These are phyloP conservation scores for Eucalyptus sideroxylon DNA, from an alignment of 345 rosid genomes.

Conservation along the genomic window DNA sequence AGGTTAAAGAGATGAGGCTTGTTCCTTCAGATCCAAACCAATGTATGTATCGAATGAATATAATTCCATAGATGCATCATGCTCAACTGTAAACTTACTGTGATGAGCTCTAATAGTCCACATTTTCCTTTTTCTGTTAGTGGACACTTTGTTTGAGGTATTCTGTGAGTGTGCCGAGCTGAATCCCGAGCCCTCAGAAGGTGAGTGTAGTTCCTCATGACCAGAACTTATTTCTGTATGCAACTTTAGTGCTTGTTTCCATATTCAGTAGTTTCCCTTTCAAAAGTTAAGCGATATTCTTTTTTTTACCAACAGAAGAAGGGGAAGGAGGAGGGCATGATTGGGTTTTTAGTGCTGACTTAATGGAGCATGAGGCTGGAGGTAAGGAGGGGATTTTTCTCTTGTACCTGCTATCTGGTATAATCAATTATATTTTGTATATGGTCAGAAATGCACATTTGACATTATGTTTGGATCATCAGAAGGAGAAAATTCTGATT, in stretches of 20 bases:
- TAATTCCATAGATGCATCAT: neutral
- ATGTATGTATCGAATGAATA: conserved; percentile 17
- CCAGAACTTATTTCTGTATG: neutral
- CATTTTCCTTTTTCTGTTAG: conserved; percentile 19
- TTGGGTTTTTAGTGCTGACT: conserved; percentile 88
- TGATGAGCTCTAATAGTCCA: neutral
- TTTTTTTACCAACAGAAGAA: conserved; percentile 12
- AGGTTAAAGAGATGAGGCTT: conserved; percentile 84
- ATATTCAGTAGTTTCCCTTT: neutral
- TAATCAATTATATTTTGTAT: neutral
- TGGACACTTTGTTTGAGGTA: conserved; percentile 76
- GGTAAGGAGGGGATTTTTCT: conserved; percentile 16
- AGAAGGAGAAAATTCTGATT: conserved; percentile 43
- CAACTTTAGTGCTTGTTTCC: neutral
- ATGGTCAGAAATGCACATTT: neutral
- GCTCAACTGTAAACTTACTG: neutral
- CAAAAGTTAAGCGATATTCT: neutral
- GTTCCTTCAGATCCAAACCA: conserved; percentile 79
- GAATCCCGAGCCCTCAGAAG: conserved; percentile 83
- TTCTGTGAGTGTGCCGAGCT: conserved; percentile 92
- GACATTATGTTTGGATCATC: neutral
- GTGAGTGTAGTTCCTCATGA: conserved; percentile 14
- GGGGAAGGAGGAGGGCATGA: conserved; percentile 30
- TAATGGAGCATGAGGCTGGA: conserved; percentile 28
- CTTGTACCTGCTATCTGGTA: neutral